Evolutionary conservation across 2,329 filamentous ascomycete genomes (phyloP).

Genomic region (Penicillium expansum): DNA sequence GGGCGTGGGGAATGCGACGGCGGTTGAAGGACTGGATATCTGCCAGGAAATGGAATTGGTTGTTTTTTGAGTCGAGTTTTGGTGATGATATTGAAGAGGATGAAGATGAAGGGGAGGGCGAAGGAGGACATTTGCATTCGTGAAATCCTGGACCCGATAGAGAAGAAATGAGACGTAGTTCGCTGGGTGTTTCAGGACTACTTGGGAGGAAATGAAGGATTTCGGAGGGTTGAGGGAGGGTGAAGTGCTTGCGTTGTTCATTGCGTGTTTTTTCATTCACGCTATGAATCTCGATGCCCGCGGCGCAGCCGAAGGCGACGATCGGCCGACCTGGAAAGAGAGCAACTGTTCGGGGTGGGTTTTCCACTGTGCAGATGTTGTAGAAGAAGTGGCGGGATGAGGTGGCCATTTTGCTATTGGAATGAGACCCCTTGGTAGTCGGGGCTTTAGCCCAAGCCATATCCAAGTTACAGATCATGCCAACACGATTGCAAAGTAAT

Average conservation of each 20-base stretch:
- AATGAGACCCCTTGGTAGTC: slow-evolving; percentile 6
- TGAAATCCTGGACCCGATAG: slow-evolving; percentile 45
- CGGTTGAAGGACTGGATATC: slow-evolving; percentile 30
- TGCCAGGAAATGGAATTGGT: slow-evolving; percentile 31
- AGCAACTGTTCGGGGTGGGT: slow-evolving; percentile 63
- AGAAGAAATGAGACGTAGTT: slow-evolving; percentile 62
- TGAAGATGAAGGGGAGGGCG: slow-evolving; percentile 18
- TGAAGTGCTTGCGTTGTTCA: slow-evolving; percentile 39
- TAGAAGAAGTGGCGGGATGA: slow-evolving; percentile 46
- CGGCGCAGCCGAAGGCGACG: slow-evolving; percentile 63
- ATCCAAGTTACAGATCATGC: slow-evolving; percentile 58
- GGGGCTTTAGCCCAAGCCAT: not conserved
- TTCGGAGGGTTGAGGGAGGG: slow-evolving; percentile 43
- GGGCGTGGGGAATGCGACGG: slow-evolving; percentile 19
- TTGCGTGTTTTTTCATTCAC: slow-evolving; percentile 47
- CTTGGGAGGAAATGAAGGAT: slow-evolving; percentile 58
- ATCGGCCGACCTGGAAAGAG: slow-evolving; percentile 64
- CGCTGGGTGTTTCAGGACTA: slow-evolving; percentile 51
- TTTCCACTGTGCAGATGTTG: slow-evolving; percentile 59
- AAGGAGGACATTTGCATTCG: slow-evolving; percentile 31
- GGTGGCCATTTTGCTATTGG: slow-evolving; percentile 31
- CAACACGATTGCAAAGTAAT: slow-evolving; percentile 59
- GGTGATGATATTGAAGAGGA: slow-evolving; percentile 6
- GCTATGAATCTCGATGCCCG: slow-evolving; percentile 64
- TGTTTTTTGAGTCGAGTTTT: slow-evolving; percentile 21